Conservation (phyloP, 352 stramenopile genomes). For the Globisporangium abappressorium region DNA sequence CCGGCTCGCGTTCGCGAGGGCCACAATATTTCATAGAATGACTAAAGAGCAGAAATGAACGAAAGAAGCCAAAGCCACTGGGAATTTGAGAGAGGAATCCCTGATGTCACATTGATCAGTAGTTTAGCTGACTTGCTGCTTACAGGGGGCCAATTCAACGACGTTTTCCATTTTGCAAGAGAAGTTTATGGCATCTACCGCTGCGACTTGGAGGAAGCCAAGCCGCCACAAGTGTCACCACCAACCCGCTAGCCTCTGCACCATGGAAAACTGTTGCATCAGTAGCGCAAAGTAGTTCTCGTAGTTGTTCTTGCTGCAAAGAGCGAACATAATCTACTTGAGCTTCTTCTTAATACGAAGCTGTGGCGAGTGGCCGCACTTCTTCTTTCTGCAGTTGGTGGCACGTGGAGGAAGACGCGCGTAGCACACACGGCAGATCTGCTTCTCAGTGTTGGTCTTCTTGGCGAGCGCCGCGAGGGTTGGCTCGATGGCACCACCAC, state of each 20-base stretch:
- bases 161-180: slow-evolving; percentile 17
- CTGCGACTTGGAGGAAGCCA: neutral
- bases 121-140: slow-evolving; percentile 7
- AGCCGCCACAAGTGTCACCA: neutral
- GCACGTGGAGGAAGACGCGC: slow-evolving; percentile 98
- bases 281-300: slow-evolving; percentile 5
- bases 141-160: slow-evolving; percentile 16
- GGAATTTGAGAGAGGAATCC: slow-evolving; percentile 16
- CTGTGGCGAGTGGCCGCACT: slow-evolving; percentile 99
- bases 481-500: slow-evolving; percentile 94
- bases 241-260: neutral
- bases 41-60: neutral
- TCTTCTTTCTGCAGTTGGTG: slow-evolving; percentile 99
- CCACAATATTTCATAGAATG: neutral
- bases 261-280: slow-evolving; percentile 3
- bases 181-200: neutral
- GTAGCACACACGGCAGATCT: slow-evolving; percentile 99
- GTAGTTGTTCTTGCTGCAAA: slow-evolving; percentile 1
- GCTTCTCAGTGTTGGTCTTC: slow-evolving; percentile 99
- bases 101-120: slow-evolving; percentile 12
- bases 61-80: neutral
- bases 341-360: slow-evolving; percentile 99
- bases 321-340: slow-evolving; percentile 89
- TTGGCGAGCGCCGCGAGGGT: slow-evolving; percentile 97
- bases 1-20: neutral